phyloP scores from a whole-genome alignment of 257 asterid genomes.

The Solanum microdontum region DNA sequence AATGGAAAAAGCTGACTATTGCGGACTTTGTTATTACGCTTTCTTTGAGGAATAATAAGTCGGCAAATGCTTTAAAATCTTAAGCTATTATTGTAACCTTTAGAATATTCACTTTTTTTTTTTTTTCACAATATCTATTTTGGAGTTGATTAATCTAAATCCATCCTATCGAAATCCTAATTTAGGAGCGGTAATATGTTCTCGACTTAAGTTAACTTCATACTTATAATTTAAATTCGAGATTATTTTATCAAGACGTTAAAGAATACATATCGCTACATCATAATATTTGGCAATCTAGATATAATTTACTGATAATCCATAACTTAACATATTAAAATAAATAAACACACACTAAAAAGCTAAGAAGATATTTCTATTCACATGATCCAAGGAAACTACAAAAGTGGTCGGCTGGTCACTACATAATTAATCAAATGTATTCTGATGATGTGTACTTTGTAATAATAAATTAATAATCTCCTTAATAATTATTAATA shows the following conservation, averaged over 20 bases:
- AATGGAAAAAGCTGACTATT: not conserved
- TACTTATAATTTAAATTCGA: not conserved
- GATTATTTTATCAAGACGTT: too few relatives aligned
- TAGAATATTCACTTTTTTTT: not conserved
- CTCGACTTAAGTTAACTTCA: not conserved
- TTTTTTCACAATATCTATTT: not conserved
- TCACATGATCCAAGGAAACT: not conserved
- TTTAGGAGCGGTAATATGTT: not conserved
- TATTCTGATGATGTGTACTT: not conserved
- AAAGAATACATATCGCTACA: not conserved
- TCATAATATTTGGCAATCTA: not conserved
- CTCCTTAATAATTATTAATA: not conserved
- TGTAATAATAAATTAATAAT: not conserved
- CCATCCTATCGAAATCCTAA: fast-evolving
- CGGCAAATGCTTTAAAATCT: not conserved
- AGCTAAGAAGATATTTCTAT: not conserved
- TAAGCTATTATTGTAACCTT: not conserved
- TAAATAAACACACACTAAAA: not conserved
- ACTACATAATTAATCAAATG: not conserved
- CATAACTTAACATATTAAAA: not conserved
- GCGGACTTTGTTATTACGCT: not conserved
- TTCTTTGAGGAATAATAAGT: not conserved
- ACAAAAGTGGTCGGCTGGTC: not conserved
- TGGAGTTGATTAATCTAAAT: fast-evolving
- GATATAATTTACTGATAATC: not conserved